Base-by-base conservation (phyloP, 202 grass and related monocot genomes). In the Tripidium arundinaceum region DNA sequence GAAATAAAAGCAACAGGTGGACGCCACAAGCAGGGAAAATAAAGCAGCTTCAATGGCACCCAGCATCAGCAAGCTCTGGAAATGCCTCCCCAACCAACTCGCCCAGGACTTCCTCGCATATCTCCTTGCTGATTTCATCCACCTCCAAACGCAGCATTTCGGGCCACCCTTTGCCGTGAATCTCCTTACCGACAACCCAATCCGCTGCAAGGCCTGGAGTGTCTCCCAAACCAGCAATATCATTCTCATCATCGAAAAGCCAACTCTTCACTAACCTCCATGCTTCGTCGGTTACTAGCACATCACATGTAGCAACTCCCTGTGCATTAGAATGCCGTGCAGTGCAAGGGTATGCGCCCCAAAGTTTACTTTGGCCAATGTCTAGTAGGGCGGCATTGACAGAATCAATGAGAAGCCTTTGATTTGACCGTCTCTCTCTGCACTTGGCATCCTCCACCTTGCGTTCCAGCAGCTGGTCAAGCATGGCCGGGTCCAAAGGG, bases 371-470 rank as follows among this genome's bases (percentile, higher is more conserved):
- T 36, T 86, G 58, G 38, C 86, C 90, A 8, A 98, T 89, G 86
- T 93, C 86, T 50, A 93, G 82, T 38, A 98, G 72, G 0, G 90
- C 92, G 11, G 84, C 66, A 39, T 93, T 98, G 57, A 93, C 95
- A 76, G 90, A 94, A 62, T 98, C 95, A n/a, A 98, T 89, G 25
- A 98, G 80, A 34, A 95, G 88, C 74, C 82, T 88, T 74, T 93
- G 90, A 68, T 88, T 93, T 21, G 95, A 88, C 38, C 79, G 79
- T 61, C 88, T 88, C 84, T 98, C 95, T 63, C 88, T 85, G 85
- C 89, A 89, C 37, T 89, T 97, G 19, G 92, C 88, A 45, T 87
- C 88, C 64, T 95, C 95, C 75, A 89, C 80, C 57, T 93, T 91
- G 43, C 83, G 86, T 49, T 93, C 90, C 80, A 94, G 75, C 62